These are phyloP conservation scores for Microbotryum lychnidis-dioicae DNA, from an alignment of 1,284 basidiomycete genomes.

Conservation along the genomic window DNA sequence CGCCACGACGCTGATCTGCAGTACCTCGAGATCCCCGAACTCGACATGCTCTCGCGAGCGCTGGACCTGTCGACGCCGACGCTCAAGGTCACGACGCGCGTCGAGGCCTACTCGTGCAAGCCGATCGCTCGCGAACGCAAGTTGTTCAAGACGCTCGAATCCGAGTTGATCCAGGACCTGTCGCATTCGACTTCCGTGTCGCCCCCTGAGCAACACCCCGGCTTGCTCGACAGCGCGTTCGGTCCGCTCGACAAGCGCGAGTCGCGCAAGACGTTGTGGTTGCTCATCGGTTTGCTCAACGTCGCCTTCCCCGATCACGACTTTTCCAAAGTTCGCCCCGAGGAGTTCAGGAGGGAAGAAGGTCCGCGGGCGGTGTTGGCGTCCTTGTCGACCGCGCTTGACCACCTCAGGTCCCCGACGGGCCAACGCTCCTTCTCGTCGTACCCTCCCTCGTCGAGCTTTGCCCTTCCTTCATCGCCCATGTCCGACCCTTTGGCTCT, in stretches of 20 bases:
- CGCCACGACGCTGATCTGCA: conserved; percentile 8
- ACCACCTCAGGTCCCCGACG: conserved; percentile 28
- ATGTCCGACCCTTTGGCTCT: conserved; percentile 19
- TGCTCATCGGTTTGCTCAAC: conserved; percentile 93
- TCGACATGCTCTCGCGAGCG: conserved; percentile 36
- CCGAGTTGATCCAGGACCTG: conserved; percentile 65
- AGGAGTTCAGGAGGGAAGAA: conserved; percentile 70
- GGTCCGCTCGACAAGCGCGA: conserved; percentile 45
- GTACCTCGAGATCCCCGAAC: conserved; percentile 39
- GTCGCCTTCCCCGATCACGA: conserved; percentile 96
- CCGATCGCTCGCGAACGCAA: conserved; percentile 94
- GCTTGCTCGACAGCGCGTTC: conserved; percentile 37
- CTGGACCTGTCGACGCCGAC: conserved; percentile 34
- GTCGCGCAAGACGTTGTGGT: conserved; percentile 79
- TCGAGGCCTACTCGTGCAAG: conserved; percentile 98
- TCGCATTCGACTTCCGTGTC: conserved; percentile 58
- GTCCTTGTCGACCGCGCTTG: conserved; percentile 66
- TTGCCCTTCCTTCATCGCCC: conserved; percentile 24
- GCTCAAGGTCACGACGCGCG: conserved; percentile 68
- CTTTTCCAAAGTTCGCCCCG: conserved; percentile 84
- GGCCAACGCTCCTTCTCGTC: conserved; percentile 26
- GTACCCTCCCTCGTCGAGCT: conserved; percentile 21
- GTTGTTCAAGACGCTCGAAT: conserved; percentile 84
- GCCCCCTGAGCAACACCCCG: conserved; percentile 47
- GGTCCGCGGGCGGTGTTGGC: conserved; percentile 64